These are phyloP conservation scores for Orbilia oligospora DNA, from an alignment of 2,329 filamentous ascomycete species.

Conservation along the genomic window DNA sequence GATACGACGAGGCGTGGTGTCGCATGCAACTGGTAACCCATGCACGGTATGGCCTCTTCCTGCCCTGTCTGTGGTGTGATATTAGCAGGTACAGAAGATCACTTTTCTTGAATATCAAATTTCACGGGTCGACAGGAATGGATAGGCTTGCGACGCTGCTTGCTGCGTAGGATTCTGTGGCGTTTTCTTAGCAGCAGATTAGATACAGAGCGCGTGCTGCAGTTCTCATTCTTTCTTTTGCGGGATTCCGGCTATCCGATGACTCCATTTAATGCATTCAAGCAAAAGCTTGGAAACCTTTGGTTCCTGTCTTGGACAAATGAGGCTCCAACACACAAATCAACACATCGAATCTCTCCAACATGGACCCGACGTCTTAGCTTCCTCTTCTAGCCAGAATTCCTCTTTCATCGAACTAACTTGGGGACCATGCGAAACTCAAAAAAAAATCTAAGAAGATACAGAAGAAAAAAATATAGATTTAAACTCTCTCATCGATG, in stretches of 20 bases:
- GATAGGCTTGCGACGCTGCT: not conserved
- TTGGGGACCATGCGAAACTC: not conserved
- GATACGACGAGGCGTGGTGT: conserved; percentile 37
- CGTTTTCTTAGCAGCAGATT: conserved; percentile 13
- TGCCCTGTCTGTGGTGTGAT: conserved; percentile 35
- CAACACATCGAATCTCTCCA: conserved; percentile 6
- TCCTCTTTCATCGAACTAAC: conserved; percentile 21
- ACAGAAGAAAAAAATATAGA: no score
- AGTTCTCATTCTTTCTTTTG: not conserved
- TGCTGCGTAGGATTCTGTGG: conserved; percentile 13
- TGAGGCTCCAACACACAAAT: conserved; percentile 13
- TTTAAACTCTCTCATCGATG: not conserved
- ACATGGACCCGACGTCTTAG: conserved; percentile 2
- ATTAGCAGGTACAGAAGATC: conserved; percentile 24
- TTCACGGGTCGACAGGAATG: conserved; percentile 25
- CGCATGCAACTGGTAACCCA: conserved; percentile 37
- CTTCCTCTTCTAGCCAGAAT: conserved; percentile 20
- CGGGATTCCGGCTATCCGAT: conserved; percentile 21
- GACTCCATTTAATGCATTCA: not conserved
- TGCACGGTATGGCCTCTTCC: conserved; percentile 19
- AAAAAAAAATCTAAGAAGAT: not conserved
- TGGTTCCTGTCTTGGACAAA: no score
- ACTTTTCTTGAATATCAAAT: conserved; percentile 20
- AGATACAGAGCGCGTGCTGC: no score
- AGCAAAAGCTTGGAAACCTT: conserved; percentile 24